Evolutionary conservation across 2,329 filamentous ascomycete genomes (phyloP).

Genomic region (Aureobasidium sp.): DNA sequence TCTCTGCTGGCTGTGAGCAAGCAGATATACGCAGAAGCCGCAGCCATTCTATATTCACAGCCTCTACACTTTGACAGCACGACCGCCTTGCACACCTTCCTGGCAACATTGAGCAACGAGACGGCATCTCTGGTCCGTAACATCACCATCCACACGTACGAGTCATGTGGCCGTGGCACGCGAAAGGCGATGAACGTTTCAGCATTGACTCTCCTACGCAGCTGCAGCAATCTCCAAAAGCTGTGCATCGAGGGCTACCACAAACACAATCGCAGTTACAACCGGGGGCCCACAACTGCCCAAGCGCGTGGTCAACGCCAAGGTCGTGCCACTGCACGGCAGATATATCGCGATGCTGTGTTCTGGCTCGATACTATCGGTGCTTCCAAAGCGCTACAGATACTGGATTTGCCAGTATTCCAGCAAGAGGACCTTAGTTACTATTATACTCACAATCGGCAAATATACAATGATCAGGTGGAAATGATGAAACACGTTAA

Average conservation of each 20-base stretch:
- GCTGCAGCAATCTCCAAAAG: background rate
- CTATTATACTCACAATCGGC: too few species aligned
- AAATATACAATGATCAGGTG: background rate
- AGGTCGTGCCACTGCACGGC: background rate
- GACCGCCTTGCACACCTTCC: background rate
- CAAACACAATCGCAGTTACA: too few species aligned
- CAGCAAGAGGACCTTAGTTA: background rate
- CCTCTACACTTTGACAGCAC: conserved; percentile 2
- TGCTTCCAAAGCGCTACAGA: background rate
- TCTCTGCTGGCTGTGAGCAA: background rate
- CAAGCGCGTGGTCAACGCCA: background rate
- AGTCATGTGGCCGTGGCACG: background rate
- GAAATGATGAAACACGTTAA: background rate
- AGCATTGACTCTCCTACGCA: background rate
- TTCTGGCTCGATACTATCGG: background rate
- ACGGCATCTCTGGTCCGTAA: background rate
- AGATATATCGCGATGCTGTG: background rate
- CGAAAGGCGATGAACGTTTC: conserved; percentile 9
- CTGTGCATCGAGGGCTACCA: background rate
- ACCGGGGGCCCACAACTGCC: background rate
- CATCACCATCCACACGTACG: background rate
- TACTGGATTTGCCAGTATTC: background rate
- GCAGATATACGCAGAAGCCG: conserved; percentile 8
- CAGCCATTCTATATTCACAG: background rate
- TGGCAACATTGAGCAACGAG: background rate